Conservation (phyloP, 345 rosid species). For the Gossypioides kirkii region DNA sequence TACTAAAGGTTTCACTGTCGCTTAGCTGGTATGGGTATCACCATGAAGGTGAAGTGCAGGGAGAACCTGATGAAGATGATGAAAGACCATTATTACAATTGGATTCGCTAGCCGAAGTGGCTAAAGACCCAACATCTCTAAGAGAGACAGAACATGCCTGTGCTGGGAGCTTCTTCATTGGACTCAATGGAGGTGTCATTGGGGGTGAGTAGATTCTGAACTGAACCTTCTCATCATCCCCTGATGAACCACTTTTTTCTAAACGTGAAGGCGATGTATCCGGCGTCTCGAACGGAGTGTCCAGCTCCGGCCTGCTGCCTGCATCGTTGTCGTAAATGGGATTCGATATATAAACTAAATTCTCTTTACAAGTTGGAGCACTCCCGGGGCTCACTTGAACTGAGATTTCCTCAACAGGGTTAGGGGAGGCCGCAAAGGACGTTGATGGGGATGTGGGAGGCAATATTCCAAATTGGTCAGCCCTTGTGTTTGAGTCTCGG, state of each 20-base stretch:
- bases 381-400: not conserved
- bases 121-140: constrained; percentile 45
- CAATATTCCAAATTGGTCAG: constrained; percentile 30
- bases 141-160: constrained; percentile 69
- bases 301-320: constrained; percentile 16
- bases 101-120: constrained; percentile 55
- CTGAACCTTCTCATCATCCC: constrained; percentile 23
- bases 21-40: constrained; percentile 17
- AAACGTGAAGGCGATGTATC: constrained; percentile 72
- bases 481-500: constrained; percentile 24
- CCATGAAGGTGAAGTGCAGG: constrained; percentile 89
- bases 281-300: constrained; percentile 76
- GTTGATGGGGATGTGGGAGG: constrained; percentile 26
- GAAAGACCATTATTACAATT: constrained; percentile 45
- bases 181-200: constrained; percentile 64
- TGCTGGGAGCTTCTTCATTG: constrained; percentile 80
- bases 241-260: constrained; percentile 33
- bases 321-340: constrained; percentile 65
- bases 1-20: no score
- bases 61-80: constrained; percentile 60
- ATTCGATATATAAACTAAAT: constrained; percentile 71
- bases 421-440: constrained; percentile 10
- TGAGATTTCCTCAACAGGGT: constrained; percentile 23
- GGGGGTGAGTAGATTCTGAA: constrained; percentile 9
- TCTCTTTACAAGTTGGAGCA: constrained; percentile 15